Percentiles rank a stretch among this genome's conserved stretches.
These are phyloP conservation scores for Endoconidiophora laricicola DNA, from an alignment of 2,329 filamentous ascomycete species.

Conservation along the genomic window DNA sequence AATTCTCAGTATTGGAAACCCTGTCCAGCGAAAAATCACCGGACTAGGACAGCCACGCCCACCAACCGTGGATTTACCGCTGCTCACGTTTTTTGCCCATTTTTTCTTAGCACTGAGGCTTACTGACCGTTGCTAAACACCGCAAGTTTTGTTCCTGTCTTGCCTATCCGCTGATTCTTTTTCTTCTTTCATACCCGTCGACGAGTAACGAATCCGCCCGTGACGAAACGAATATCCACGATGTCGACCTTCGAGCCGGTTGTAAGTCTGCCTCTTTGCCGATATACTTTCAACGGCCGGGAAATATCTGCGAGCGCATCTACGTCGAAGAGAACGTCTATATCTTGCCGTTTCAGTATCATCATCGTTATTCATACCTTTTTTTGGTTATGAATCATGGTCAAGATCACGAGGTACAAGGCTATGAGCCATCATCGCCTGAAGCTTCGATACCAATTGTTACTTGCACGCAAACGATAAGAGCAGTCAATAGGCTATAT, in stretches of 20 bases:
- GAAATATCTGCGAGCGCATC: constrained; percentile 3
- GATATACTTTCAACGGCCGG: not conserved
- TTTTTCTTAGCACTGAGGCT: constrained; percentile 5
- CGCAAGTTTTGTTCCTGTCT: constrained; percentile 12
- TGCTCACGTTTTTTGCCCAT: constrained; percentile 10
- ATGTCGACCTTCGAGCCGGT: constrained; percentile 57
- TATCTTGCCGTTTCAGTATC: too few species aligned
- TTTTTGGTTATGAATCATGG: too few species aligned
- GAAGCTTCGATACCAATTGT: too few species aligned
- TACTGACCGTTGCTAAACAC: constrained; percentile 7
- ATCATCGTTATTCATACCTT: too few species aligned
- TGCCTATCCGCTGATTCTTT: constrained; percentile 17
- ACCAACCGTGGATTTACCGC: constrained; percentile 10
- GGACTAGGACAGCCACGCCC: constrained; percentile 8
- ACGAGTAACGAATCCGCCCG: constrained; percentile 17
- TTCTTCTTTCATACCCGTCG: constrained; percentile 18
- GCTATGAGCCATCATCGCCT: too few species aligned
- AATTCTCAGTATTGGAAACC: constrained; percentile 2
- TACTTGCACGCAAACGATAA: too few species aligned
- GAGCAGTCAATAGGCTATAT: too few species aligned
- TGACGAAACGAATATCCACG: constrained; percentile 28
- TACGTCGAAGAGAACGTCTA: too few species aligned
- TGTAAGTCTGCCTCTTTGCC: constrained; percentile 34
- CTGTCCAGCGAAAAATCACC: constrained; percentile 1
- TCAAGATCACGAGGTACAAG: too few species aligned